Percentiles rank a stretch among this genome's conserved stretches.
These are phyloP conservation scores for Zygoascus biomembranicola DNA, from an alignment of 805 yeast genomes.

Conservation along the genomic window DNA sequence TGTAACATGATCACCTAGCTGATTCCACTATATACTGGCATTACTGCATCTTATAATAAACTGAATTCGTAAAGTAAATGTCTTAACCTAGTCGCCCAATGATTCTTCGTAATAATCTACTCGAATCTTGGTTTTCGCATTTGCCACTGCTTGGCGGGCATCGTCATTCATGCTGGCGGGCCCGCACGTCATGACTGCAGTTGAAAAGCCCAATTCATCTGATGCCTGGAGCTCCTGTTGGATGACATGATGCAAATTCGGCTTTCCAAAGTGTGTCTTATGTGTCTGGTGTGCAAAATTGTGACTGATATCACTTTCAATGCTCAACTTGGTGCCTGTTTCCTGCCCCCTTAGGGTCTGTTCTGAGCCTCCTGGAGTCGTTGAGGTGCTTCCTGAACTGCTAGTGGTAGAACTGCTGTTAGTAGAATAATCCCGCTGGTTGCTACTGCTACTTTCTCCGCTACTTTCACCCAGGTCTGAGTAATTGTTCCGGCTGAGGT, in stretches of 20 bases:
- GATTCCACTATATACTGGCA: no score
- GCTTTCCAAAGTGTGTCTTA: slow-evolving; percentile 10
- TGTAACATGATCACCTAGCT: no score
- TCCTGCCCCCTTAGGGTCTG: neutral
- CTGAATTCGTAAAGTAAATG: no score
- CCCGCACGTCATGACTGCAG: slow-evolving; percentile 57
- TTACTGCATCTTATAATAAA: no score
- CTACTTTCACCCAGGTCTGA: neutral
- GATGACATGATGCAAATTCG: slow-evolving; percentile 44
- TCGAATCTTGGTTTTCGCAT: slow-evolving; percentile 36
- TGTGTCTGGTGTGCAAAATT: neutral
- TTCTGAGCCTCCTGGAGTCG: neutral
- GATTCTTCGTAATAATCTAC: slow-evolving; percentile 66
- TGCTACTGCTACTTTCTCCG: neutral
- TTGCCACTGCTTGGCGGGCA: slow-evolving; percentile 40
- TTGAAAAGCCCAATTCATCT: slow-evolving; percentile 28
- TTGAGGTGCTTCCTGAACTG: neutral
- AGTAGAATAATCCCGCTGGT: neutral
- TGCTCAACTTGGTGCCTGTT: neutral
- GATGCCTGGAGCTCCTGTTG: slow-evolving; percentile 39
- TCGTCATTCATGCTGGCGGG: slow-evolving; percentile 52
- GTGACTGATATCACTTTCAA: neutral
- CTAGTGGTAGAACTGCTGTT: neutral
- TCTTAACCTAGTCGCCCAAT: slow-evolving; percentile 31
- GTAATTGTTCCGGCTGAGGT: neutral